Base-by-base conservation (phyloP, 2,329 filamentous ascomycete genomes). In the Paecilomyces dactylethromorphus region DNA sequence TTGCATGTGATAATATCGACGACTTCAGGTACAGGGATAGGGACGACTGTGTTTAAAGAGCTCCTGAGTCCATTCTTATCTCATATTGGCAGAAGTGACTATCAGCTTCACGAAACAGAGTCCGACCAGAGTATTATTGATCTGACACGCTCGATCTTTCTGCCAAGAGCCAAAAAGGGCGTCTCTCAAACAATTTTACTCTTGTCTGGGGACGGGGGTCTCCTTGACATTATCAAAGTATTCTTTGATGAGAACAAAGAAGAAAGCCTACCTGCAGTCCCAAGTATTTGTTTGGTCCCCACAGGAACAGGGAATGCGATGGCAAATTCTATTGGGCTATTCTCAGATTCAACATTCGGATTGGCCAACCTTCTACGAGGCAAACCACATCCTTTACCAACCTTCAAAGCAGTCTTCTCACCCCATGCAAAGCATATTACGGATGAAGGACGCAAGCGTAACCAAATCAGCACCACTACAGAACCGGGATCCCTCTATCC, bases 131-230 rank as follows among this genome's bases (percentile, higher is more conserved):
- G 84, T 12, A 82, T 97, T 49, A 78, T 79, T 5, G 78, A 88
- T 0, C 84, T 95, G 56, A 84, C 88, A 0, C 76, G 67, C 55
- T 65, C 69, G 45, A 67, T 72, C 22, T 76, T 87, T 61, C 73
- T 84, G 12, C 75, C 78, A 1, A 69, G 70, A 39, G 84, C 84
- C 13, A 79, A 78, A 58, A 57, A 74, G 56, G 79, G 79, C 1
- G 63, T 74, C 4, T 64, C 70, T 12, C 84, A 87, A 68, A 86
- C 87, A 0, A 80, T 97, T 26, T 75, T 97, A 31, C 81, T 97
- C 12, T 80, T 97, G 4, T 93, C 89, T 54, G 93, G 93, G 6
- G 93, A 97, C 71, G 93, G 93, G 13, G 93, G 92, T 5, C 74
- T 96, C 1, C 83, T 92, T 18, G 93, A 97, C 66, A 78, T 94